Evolutionary conservation across 2,329 filamentous ascomycete genomes (phyloP).

Genomic region (Aureobasidium mangrovei): DNA sequence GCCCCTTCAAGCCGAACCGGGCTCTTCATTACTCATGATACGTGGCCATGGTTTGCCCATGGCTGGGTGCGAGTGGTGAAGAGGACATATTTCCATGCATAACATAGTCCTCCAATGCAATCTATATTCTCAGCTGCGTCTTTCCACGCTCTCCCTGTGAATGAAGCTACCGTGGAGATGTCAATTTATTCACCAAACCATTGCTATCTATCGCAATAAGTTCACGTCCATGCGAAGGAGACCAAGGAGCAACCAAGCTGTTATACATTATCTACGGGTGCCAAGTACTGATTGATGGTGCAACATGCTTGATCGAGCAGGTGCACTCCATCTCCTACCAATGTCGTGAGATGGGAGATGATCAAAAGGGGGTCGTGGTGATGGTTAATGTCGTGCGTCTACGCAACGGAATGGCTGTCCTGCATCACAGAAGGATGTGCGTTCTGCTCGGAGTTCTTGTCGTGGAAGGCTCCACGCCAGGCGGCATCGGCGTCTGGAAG

Average conservation of each 20-base stretch:
- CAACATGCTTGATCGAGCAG: no score
- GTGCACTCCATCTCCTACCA: no score
- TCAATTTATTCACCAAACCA: no score
- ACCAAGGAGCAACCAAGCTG: not conserved
- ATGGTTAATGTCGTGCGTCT: not conserved
- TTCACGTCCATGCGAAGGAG: not conserved
- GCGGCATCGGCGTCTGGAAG: conserved; percentile 38
- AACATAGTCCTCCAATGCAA: not conserved
- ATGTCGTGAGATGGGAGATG: not conserved
- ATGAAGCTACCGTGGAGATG: no score
- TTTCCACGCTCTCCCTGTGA: no score
- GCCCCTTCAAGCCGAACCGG: not conserved
- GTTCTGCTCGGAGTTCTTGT: not conserved
- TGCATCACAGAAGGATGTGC: not conserved
- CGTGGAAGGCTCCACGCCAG: conserved; percentile 31
- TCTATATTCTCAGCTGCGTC: no score
- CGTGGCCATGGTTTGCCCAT: not conserved
- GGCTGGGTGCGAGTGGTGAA: conserved; percentile 4
- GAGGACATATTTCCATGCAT: not conserved
- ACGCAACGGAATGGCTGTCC: not conserved
- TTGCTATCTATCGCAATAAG: no score
- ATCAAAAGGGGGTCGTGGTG: not conserved
- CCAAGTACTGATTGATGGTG: not conserved
- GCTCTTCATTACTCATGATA: conserved; percentile 2
- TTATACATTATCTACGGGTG: not conserved